Conservation (phyloP, 805 yeast genomes). For the Maudiozyma turicensis region DNA sequence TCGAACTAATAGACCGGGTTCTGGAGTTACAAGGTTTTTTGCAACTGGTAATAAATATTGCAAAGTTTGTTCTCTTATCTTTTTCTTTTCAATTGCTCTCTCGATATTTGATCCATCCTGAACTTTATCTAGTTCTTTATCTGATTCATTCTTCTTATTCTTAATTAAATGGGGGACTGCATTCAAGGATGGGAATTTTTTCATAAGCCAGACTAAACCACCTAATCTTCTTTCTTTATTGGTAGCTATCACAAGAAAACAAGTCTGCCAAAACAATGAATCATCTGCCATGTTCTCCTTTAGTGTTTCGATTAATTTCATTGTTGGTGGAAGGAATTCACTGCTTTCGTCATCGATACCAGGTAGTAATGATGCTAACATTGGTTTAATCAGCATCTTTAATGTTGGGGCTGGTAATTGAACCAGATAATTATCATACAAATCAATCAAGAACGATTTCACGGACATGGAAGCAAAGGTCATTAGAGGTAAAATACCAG, state of each 20-base stretch:
- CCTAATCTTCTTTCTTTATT: conserved; percentile 78
- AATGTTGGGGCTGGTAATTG: conserved; percentile 41
- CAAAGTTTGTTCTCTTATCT: conserved; percentile 23
- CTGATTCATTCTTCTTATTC: conserved; percentile 7
- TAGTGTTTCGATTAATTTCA: conserved; percentile 52
- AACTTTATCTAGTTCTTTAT: not conserved
- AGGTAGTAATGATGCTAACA: conserved; percentile 66
- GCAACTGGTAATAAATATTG: conserved; percentile 40
- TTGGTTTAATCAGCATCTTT: conserved; percentile 51
- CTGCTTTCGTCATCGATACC: conserved; percentile 90
- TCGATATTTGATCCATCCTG: conserved; percentile 1
- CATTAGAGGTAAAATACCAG: conserved; percentile 85
- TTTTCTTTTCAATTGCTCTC: conserved; percentile 1
- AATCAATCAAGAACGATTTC: conserved; percentile 61
- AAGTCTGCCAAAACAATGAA: conserved; percentile 75
- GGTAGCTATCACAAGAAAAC: conserved; percentile 65
- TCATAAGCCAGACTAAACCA: conserved; percentile 63
- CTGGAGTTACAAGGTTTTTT: conserved; percentile 56
- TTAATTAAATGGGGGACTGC: conserved; percentile 26
- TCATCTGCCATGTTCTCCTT: conserved; percentile 51
- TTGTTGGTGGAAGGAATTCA: conserved; percentile 59
- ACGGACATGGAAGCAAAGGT: conserved; percentile 84
- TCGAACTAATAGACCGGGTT: conserved; percentile 66
- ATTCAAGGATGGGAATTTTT: conserved; percentile 51
- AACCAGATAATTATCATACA: conserved; percentile 49